Base-by-base conservation (phyloP, 2,329 filamentous ascomycete species). In the Aspergillus sp. region DNA sequence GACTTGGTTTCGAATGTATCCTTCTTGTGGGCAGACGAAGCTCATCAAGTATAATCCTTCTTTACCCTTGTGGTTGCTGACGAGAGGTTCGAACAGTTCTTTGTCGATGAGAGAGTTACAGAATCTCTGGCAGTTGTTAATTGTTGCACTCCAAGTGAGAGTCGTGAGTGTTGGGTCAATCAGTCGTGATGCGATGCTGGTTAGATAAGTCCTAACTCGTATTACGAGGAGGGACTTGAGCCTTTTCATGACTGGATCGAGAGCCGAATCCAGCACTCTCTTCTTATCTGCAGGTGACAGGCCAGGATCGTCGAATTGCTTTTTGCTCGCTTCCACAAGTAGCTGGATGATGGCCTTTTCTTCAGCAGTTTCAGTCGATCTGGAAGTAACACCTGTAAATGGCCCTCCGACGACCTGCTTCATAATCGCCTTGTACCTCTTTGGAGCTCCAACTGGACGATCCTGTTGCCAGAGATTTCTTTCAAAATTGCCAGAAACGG, bases 331-430 rank as follows among this genome's bases (percentile, higher is more conserved):
- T 3, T 28, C 35, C 6, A 44, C 39, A 5, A 49, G 10, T 6
- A 32, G 40, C 7, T 37, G 19, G 37, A 68, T 50, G 4, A 69
- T 54, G 1, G 56, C 47, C 8, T 33, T 7, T 6, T 42, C 40
- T 19, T 46, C 27, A 13, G 40, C 31, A 5, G 55, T 46, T 39
- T 67, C 61, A 5, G 46, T 35, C 7, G 51, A 33, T 5, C 54
- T 38, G 12, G 53, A 30, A 4, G 63, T 52, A 8, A 57, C 33
- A 5, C 62, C 60, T 3, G 51, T 58, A 39, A 71, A 71, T 5
- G 66, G 57, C 0, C 52, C 56, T 0, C 69, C 69, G 5, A 68
- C 60, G 6, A 71, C 59, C 48, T 71, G 67, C 43, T 71, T 71
- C 62, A 70, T 61, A 36, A 69, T 51, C 28, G 58, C 59, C 34